Base-by-base conservation (phyloP, 225 moss, liverwort and hornwort species). In the Ulota crispa region DNA sequence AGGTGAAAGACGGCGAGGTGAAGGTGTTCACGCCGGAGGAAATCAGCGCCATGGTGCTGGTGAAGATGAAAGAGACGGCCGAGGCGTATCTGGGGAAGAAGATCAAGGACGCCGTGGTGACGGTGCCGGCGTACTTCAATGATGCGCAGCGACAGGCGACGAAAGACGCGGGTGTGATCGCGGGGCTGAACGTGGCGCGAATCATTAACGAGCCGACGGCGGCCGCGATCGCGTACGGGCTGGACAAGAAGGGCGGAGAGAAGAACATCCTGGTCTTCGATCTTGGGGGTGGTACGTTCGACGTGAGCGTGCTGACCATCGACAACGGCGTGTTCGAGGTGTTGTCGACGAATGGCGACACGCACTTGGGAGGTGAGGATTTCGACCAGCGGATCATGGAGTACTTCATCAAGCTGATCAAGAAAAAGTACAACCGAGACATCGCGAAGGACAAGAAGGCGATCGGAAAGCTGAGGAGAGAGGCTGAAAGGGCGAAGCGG, bases 321-420 rank as follows among this genome's bases (percentile, higher is more conserved):
- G 75, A 75, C 75, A 75, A 75, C 2, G 75, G 75, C 13, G 75
- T 75, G 75, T 75, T 75, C 60, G 75, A 75, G 75, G 75, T 75
- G 12, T 7, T 75, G 75, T 75, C 75, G 42, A 75, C 75, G 75
- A 75, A 75, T 3, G 75, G 75, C 75, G 75, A 75, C 60, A 75
- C 75, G 60, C 75, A 75, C 4, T 27, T 75, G 60, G 75, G 75
- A 27, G 75, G 75, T 5, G 75, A 75, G 28, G 75, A 75, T 26
- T 75, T 75, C 42, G 75, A 75, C 75, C 75, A 75, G 75, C 75
- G 75, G 1, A 75, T 75, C 60, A 75, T 75, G 75, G 75, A 75
- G 75, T 75, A 75, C 61, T 75, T 75, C 28, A 75, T 75, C 75
- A 75, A 75, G 75, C 75, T 75, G 75, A 75, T 75, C 60, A 75